A percentile compares a stretch with the other conserved stretches of the same genome.
These are phyloP conservation scores for Tolypocladium tundrense DNA, from an alignment of 2,329 filamentous ascomycete species.

Conservation along the genomic window DNA sequence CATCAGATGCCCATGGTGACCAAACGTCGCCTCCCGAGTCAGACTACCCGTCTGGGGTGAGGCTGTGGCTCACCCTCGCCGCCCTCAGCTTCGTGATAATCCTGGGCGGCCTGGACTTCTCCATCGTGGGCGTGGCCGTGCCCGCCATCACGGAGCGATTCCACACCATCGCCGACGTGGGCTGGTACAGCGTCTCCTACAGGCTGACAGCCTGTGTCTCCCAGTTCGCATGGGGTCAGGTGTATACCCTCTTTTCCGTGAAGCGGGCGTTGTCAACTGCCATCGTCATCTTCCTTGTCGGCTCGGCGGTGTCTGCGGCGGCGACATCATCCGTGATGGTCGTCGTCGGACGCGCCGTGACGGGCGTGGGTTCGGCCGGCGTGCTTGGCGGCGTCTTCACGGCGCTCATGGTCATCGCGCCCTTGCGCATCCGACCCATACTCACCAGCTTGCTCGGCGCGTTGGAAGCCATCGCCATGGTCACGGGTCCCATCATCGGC, in stretches of 20 bases:
- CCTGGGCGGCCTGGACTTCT: constrained; percentile 11
- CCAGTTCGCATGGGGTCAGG: constrained; percentile 14
- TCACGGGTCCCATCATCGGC: neutral
- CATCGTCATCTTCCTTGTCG: constrained; percentile 30
- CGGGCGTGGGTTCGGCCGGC: neutral
- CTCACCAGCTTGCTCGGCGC: neutral
- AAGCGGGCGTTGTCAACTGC: constrained; percentile 23
- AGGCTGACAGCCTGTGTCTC: constrained; percentile 31
- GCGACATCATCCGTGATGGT: neutral
- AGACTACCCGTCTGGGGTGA: neutral
- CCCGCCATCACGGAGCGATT: constrained; percentile 16
- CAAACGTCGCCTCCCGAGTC: neutral
- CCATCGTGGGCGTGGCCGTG: constrained; percentile 12
- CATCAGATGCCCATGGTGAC: neutral
- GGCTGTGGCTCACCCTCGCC: neutral
- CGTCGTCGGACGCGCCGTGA: neutral
- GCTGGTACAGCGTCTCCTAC: constrained; percentile 17
- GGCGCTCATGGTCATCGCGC: neutral
- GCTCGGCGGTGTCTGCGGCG: constrained; percentile 32
- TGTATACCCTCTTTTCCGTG: neutral
- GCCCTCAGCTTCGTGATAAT: neutral
- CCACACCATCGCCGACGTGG: constrained; percentile 11
- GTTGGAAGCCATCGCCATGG: neutral
- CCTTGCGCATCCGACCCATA: neutral
- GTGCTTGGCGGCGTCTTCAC: neutral